Evolutionary conservation across 805 yeast species (phyloP), one percentile per base, ranked within the genome.

Genomic region (Saccharomycopsis capsularis): DNA sequence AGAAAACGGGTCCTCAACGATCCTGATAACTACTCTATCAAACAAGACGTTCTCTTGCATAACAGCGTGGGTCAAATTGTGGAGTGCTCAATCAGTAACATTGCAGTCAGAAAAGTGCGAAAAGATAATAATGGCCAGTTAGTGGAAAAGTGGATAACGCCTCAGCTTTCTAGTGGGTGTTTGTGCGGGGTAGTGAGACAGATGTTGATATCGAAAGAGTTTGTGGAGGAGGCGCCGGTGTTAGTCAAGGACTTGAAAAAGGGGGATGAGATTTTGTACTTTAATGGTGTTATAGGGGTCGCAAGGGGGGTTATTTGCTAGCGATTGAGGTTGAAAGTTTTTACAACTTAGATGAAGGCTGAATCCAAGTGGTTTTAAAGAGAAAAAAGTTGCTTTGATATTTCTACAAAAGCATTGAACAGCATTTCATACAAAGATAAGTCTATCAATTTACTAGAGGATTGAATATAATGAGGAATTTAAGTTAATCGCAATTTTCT

Each of bases 261-360:
- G n/a, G 95, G 95, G 3, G 88, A 81, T 50, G 78, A 75, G 32
- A 73, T 90, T 1, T 60, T 93, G 32, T 58, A 91, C 22, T 81
- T 88, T 62, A 91, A 91, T 64, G 96, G 88, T 6, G 72, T 91
- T 3, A 76, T 79, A 66, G 99, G 99, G 2, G 83, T 86, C 13
- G 77, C 78, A 0, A 76, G 71, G 54, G 93, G 85, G 2, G 67
- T 61, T 5, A 63, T 84, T 7, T 21, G 21, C 7, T 45, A 23
- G 41, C n/a, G n/a, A n/a, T n/a, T n/a, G n/a, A n/a, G n/a, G n/a
- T n/a, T n/a, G n/a, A n/a, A n/a, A n/a, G n/a, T n/a, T n/a, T n/a
- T n/a, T n/a, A n/a, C n/a, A n/a, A n/a, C n/a, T n/a, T n/a, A n/a
- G n/a, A n/a, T n/a, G n/a, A n/a, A n/a, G n/a, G n/a, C n/a, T n/a